Base-by-base conservation (phyloP, 768 basidiomycete genomes). In the Hygrocybe punicea region DNA sequence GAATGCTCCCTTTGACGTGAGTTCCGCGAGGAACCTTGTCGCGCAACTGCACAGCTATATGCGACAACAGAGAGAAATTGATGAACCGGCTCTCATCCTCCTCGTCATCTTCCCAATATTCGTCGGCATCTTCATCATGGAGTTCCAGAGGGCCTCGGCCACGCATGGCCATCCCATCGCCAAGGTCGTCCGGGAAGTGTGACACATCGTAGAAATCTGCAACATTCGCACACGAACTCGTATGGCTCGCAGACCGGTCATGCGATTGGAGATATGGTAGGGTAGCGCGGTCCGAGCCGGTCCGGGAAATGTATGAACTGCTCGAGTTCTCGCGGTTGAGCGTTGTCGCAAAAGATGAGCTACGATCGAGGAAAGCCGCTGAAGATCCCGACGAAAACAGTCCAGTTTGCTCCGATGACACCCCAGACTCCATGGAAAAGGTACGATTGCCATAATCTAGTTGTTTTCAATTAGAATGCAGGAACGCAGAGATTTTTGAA, bases 1-100 rank as follows among this genome's bases (percentile, higher is more conserved):
- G 89, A 40, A 98, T 91, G 55, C 93, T 90, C 6, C 92, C 93
- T 74, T 98, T 97, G 59, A 92, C 89, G 63, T 97, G 95, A 6
- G 82, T 84, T 6, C 85, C 86, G 54, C 91, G 80, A 3, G 90
- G 91, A 2, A 98, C 91, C 67, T 91, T 89, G 72, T 98, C 95
- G 55, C 89, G 81, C 56, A 98, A 73, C 67, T 91, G 86, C 35
- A 95, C 87, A 1, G 93, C 94, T 47, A 97, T 82, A 68, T 99
- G 89, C 33, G 86, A 89, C 56, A 98, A 77, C 44, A 97, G 75
- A 14, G 91, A 84, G 52, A 91, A 89, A 69, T 96, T 94, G 69
- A 98, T 86, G 65, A 93, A 97, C 14, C 86, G 81, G 57, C 78
- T 81, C 50, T 84, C 84, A 55, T 84, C 84, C 49, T 93, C 90